Percentiles rank a stretch among this genome's conserved stretches.
Evolutionary conservation across 352 stramenopile species (phyloP).

Genomic region (Phytophthora sansomeana): DNA sequence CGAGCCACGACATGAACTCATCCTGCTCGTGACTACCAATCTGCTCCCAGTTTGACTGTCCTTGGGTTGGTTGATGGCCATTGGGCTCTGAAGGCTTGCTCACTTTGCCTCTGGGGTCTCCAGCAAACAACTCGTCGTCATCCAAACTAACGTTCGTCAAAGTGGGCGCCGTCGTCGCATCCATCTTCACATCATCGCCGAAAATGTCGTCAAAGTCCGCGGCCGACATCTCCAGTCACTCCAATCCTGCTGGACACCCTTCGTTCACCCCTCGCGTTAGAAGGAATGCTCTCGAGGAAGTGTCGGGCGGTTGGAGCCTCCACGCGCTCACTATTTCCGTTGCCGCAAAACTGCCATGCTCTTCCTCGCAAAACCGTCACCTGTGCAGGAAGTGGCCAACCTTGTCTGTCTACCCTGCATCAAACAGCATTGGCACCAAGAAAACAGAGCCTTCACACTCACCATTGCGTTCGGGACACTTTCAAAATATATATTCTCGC

Average conservation of each 20-base stretch:
- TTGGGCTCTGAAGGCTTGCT: slow-evolving; percentile 13
- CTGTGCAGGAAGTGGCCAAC: neutral
- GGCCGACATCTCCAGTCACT: slow-evolving; percentile 28
- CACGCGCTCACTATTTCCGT: slow-evolving; percentile 19
- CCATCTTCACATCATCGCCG: slow-evolving; percentile 76
- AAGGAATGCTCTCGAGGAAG: slow-evolving; percentile 10
- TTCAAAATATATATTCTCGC: slow-evolving; percentile 43
- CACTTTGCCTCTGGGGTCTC: slow-evolving; percentile 13
- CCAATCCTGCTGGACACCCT: too few species aligned
- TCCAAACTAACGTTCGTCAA: slow-evolving; percentile 57
- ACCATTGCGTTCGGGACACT: slow-evolving; percentile 10
- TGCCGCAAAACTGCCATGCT: slow-evolving; percentile 18
- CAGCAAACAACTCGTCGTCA: slow-evolving; percentile 49
- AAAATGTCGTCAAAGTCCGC: slow-evolving; percentile 88
- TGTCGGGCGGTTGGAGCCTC: slow-evolving; percentile 16
- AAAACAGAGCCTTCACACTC: neutral
- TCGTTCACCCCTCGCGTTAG: neutral
- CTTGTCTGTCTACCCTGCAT: neutral
- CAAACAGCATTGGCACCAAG: neutral
- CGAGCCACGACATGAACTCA: slow-evolving; percentile 86
- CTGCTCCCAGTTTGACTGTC: slow-evolving; percentile 39
- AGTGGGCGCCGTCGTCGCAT: slow-evolving; percentile 54
- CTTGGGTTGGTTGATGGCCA: slow-evolving; percentile 13
- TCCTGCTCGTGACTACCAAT: slow-evolving; percentile 51
- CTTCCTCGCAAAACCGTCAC: neutral